Base-by-base conservation (phyloP, 208 protist species). In the Lotmaria passim region DNA sequence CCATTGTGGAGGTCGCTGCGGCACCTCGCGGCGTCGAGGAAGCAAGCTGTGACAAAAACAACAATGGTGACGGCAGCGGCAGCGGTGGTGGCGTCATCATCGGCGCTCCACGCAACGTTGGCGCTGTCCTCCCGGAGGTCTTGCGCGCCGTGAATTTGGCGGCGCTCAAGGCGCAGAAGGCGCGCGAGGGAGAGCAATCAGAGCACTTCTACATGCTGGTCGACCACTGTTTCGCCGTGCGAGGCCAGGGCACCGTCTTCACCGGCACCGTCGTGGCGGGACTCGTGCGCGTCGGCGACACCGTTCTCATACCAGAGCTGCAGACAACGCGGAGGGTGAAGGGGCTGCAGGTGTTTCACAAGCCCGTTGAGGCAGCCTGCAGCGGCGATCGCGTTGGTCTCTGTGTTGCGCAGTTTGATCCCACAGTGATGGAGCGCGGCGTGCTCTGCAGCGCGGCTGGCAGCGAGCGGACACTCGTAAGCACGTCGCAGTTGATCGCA, bases 211-310 rank as follows among this genome's bases (percentile, higher is more conserved):
- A 98, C 51, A 97, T 99, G 86, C 86, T 96, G 31, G 85, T 99
- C 63, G 98, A 99, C 75, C 98, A 99, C 81, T 99, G 98, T 87
- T 99, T 99, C 81, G 82, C 83, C 19, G 93, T 99, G 38, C 93
- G 97, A 33, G 97, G 97, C 10, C 96, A 99, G 66, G 98, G 98
- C 39, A 98, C 95, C 12, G 89, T 99, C 12, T 82, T 99, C 63
- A 99, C 98, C 0, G 97, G 98, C 48, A 99, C 98, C n/a, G 81
- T 99, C 1, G 71, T 98, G 10, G 60, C 68, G 12, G 98, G 98
- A 24, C 30, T 65, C 14, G 69, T 98, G 5, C 58, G 55, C 10
- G 85, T 98, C 7, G 90, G 90, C 17, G 85, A 98, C 55, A 79
- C 56, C 5, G 70, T 98, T n/a, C 78, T 98, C 28, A 71, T 99